Conservation (phyloP, 768 basidiomycete species). For the Amanita pallidorosea region DNA sequence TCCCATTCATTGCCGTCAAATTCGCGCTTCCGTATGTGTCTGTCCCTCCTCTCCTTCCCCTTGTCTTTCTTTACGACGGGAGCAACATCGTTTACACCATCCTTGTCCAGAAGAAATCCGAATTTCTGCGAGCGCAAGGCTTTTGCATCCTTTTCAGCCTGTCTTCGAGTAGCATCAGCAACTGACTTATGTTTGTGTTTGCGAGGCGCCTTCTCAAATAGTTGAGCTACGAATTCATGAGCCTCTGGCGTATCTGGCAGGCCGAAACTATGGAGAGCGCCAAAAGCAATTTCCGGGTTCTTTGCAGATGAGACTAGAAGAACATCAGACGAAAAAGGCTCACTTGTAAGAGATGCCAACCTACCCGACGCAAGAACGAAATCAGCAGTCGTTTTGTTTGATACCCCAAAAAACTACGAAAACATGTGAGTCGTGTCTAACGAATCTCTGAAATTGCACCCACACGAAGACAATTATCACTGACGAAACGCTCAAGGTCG, state of each 20-base stretch:
- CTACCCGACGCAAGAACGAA: slow-evolving; percentile 80
- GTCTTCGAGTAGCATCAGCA: slow-evolving; percentile 38
- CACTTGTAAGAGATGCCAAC: slow-evolving; percentile 8
- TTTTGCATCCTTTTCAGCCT: slow-evolving; percentile 69
- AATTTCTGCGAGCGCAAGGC: slow-evolving; percentile 64
- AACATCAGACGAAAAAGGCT: neutral
- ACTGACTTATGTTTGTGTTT: slow-evolving; percentile 60
- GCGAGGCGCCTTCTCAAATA: slow-evolving; percentile 69
- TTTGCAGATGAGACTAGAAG: slow-evolving; percentile 70
- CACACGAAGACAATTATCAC: slow-evolving; percentile 67
- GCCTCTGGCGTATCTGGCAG: slow-evolving; percentile 75
- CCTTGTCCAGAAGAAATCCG: slow-evolving; percentile 77
- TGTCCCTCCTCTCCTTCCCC: slow-evolving; percentile 44
- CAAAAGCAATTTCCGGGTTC: slow-evolving; percentile 66
- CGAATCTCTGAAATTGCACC: slow-evolving; percentile 13
- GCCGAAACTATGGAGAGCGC: slow-evolving; percentile 65
- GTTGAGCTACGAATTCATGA: slow-evolving; percentile 68
- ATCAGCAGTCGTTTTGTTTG: slow-evolving; percentile 77
- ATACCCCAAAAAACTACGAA: slow-evolving; percentile 67
- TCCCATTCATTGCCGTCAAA: slow-evolving; percentile 80
- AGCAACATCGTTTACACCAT: slow-evolving; percentile 29
- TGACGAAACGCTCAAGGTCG: slow-evolving; percentile 61
- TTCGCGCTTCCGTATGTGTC: slow-evolving; percentile 71
- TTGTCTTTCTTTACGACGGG: slow-evolving; percentile 26
- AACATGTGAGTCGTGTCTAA: neutral